Base-by-base conservation (phyloP, 805 yeast species). In the Lachancea sp. region DNA sequence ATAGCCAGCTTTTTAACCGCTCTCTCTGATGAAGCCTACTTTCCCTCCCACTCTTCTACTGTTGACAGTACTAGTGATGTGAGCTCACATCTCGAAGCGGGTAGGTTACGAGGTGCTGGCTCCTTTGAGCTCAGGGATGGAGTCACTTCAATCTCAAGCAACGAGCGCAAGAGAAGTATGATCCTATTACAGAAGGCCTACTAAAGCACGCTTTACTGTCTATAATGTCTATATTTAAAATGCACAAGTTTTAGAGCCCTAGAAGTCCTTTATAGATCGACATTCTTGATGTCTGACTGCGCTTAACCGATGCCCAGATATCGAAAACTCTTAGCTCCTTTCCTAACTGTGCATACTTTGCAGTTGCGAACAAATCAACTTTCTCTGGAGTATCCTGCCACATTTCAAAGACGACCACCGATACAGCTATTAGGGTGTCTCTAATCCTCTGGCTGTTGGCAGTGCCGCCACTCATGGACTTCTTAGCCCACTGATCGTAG, bases 401-500 rank as follows among this genome's bases (percentile, higher is more conserved):
- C 67, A 54, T 62, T 44, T 58, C 68, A 54, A 63, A 50, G 1
- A 63, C 60, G 8, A 59, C 45, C 15, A 54, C 26, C 1, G 61
- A 41, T 23, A 75, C 61, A 46, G 71, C 68, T 15, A 61, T 56
- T 41, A 71, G 58, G 0, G 80, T 69, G 21, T 64, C 59, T 9
- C 64, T 66, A 51, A 79, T 60, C 42, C 70, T 72, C 25, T 64
- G 69, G n/a, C 71, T 55, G 53, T 68, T 62, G 19, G 68, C 67
- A 3, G 73, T 65, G 1, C 75, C 75, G 29, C 62, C 63, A 43
- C 73, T 64, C 21, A 68, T 52, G 8, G 78, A 63, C 41, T 68
- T 72, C n/a, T 60, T 51, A 11, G 66, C 67, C 77, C 84, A 78
- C 23, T 59, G 58, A 34, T 72, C 73, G 52, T 69, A 78, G 49